Base-by-base conservation (phyloP, 1,284 basidiomycete genomes). In the Inonotus obliquus region DNA sequence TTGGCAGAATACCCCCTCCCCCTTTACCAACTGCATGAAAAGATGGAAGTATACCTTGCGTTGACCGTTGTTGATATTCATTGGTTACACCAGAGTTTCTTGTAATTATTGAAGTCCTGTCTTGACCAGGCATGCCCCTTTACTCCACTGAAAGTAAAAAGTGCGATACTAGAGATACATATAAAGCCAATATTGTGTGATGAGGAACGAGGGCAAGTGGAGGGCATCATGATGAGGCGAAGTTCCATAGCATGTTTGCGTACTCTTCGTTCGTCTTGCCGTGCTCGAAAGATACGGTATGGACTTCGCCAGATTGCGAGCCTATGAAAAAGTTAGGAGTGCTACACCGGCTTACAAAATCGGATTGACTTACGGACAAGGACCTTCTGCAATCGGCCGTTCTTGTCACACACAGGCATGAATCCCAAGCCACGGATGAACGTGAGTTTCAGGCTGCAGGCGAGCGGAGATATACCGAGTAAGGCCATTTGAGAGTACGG, bases 391-490 rank as follows among this genome's bases (percentile, higher is more conserved):
- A 82, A 67, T 21, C 72, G 71, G 0, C 81, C 82, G 45, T 80
- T 71, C 61, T 80, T 81, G 62, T 82, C 80, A 23, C 81, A 65
- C 37, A 89, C 72, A 5, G 87, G 82, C 56, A 87, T 82, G 64
- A 91, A 87, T 14, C 89, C 89, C 44, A 91, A 72, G 4, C 82
- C 84, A 67, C 83, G 86, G 71, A 82, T 89, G 64, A 91, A 74
- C 63, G 81, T 81, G 25, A 91, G 69, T 54, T 88, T 82, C 54
- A 91, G 67, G 23, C 89, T 91, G 38, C 6, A 48, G 35, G 45
- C 19, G 45, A 55, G 27, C 7, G 32, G 38, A 39, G 63, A 14
- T 5, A 29, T 11, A 37, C 4, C 32, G 23, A 54, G 9, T 29
- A 14, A 37, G 38, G 17, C 41, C 37, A 45, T 45, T 17, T 7